Conservation (phyloP, 305 asterid genomes). For the Fraxinus greggii region DNA sequence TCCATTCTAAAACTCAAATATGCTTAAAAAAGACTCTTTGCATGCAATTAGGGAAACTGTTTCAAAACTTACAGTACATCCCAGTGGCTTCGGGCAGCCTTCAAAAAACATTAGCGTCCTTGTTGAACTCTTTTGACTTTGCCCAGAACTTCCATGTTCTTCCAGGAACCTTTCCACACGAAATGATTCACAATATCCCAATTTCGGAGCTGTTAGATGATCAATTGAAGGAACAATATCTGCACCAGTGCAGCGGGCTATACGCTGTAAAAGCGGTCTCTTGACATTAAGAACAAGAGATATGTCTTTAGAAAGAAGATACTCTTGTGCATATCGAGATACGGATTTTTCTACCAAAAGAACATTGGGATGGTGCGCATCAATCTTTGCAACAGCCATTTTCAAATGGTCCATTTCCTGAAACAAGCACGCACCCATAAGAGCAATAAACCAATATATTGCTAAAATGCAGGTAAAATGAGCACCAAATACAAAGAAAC, state of each 20-base stretch:
- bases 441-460: slow-evolving; percentile 13
- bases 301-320: slow-evolving; percentile 78
- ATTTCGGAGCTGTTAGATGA: slow-evolving; percentile 62
- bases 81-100: slow-evolving; percentile 86
- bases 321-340: slow-evolving; percentile 84
- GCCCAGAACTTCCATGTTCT: slow-evolving; percentile 79
- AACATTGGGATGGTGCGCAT: slow-evolving; percentile 75
- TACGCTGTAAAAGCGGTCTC: slow-evolving; percentile 81
- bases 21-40: slow-evolving; percentile 3
- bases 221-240: slow-evolving; percentile 77
- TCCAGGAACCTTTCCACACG: slow-evolving; percentile 78
- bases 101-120: slow-evolving; percentile 91
- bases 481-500: slow-evolving; percentile 5
- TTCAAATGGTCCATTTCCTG: slow-evolving; percentile 95
- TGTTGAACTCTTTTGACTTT: slow-evolving; percentile 60
- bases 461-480: slow-evolving; percentile 2
- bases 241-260: slow-evolving; percentile 88
- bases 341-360: slow-evolving; percentile 86
- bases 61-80: slow-evolving; percentile 71
- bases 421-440: slow-evolving; percentile 29
- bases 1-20: slow-evolving; percentile 6
- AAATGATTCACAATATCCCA: slow-evolving; percentile 78
- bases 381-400: slow-evolving; percentile 94
- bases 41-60: slow-evolving; percentile 21
- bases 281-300: slow-evolving; percentile 84